Base-by-base conservation (phyloP, 306 rosid species). In the Citrullus mucosospermus region DNA sequence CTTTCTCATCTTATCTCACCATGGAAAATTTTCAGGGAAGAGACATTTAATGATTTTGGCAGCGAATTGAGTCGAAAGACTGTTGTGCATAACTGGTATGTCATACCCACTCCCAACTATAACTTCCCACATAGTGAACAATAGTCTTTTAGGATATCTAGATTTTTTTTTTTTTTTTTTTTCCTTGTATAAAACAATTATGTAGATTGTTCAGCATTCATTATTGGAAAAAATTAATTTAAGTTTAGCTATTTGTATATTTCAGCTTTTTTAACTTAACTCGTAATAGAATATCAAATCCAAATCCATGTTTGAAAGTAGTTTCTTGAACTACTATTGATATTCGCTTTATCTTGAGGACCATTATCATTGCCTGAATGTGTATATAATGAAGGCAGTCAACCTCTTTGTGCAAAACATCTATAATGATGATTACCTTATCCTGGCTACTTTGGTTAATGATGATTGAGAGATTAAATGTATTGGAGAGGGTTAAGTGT, bases 61-160 rank as follows among this genome's bases (percentile, higher is more conserved):
- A 74, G 67, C 43, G 79, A 72, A 78, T 54, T 85, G 79, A 85
- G 82, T 80, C 83, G 76, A 69, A 80, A 85, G 81, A 85, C 88
- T 13, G 86, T 85, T 62, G 86, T 85, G 65, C 88, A 85, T 82
- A 85, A 85, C 79, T 85, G 88, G 88, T 85, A 85, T 60, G 81
- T 59, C 32, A 67, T 43, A 14, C 57, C 13, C 13, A 25, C 77
- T 72, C 58, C 32, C 59, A 5, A 54, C 28, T 75, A 32, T 28
- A 25, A 53, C 17, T 3, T 66, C 43, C 6, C 38, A 69, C 75
- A 10, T 1, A 5, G 75, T 44, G 72, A 41, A 44, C 75, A 4
- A 17, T 39, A 69, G 55, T 20, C 36, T 67, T 15, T 62, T 36
- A 22, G 55, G 4, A 66, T 44, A 69, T 22, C 38, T 12, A 11